Evolutionary conservation across 176 grass and related monocot species (phyloP), one percentile per base, ranked within the genome.

Genomic region (Stipa capillata): DNA sequence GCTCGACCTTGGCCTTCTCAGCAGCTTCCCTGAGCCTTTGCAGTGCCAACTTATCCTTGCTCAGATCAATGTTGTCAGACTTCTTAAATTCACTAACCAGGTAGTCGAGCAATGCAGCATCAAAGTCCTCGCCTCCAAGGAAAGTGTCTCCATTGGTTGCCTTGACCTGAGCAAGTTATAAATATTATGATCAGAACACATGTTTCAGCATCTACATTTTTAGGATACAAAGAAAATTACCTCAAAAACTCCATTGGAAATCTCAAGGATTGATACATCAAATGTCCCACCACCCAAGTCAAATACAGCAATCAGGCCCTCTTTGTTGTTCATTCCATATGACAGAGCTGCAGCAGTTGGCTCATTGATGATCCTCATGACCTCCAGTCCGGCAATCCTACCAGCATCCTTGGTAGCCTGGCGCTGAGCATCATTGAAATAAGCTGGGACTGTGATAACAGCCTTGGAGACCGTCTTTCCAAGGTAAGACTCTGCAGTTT

Each of bases 301-400:
- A 84, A 95, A 99, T 6, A 99, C 97, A 61, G 97, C 97, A 23
- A 99, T 93, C 58, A 99, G 67, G 59, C 97, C 97, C 79, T 99
- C 97, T 73, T 99, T 99, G 86, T 99, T 91, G 82, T 99, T 99
- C 97, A 99, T 99, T 71, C 97, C 97, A 86, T 99, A 99, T 2
- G 97, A 99, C 23, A 99, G 80, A 79, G 97, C 97, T 35, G 97
- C 97, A 1, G 97, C 92, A 11, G 97, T 99, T 25, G 97, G 97
- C 73, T 99, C 97, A 69, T 99, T 99, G 69, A 99, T 99, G 64
- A 99, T 99, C 86, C 97, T 99, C 72, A 93, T 28, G 55, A 99
- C 97, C 34, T 97, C 90, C 72, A 97, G 48, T 65, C 93, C 93
- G 82, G 93, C 93, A 82, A 97, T 97, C 76, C 87, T 90, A 81